A percentile compares a stretch with the other conserved stretches of the same genome.
Conservation (phyloP, 1,139 yeast species). For the Suhomyces panamericanus region DNA sequence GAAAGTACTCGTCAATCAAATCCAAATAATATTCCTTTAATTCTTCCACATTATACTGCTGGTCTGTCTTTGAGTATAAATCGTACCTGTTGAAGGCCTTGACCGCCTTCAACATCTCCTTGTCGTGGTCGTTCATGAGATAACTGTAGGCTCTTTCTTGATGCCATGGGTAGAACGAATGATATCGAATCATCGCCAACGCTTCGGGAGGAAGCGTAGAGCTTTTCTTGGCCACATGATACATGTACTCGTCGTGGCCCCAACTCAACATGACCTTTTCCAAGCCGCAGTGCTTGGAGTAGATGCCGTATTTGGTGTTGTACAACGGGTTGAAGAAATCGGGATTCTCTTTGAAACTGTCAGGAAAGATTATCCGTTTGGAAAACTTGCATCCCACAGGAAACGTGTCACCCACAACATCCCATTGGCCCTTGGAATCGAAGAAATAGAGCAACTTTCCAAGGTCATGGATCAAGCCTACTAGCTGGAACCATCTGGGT, state of each 20-base stretch:
- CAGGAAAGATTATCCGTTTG: slow-evolving; percentile 59
- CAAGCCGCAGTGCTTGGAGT: slow-evolving; percentile 63
- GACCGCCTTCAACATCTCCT: slow-evolving; percentile 62
- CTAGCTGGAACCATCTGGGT: slow-evolving; percentile 76
- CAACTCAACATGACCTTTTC: slow-evolving; percentile 73
- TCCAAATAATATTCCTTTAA: slow-evolving; percentile 60
- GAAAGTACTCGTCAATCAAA: slow-evolving; percentile 67
- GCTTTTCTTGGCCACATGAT: slow-evolving; percentile 65
- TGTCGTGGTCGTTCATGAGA: slow-evolving; percentile 65
- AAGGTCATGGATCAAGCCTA: slow-evolving; percentile 69
- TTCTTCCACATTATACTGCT: slow-evolving; percentile 46
- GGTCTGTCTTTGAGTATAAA: slow-evolving; percentile 62
- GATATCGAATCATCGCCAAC: slow-evolving; percentile 73
- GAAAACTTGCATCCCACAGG: slow-evolving; percentile 73
- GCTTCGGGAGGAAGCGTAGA: slow-evolving; percentile 66
- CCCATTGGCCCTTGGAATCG: slow-evolving; percentile 78
- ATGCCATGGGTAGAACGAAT: slow-evolving; percentile 78
- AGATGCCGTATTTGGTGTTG: slow-evolving; percentile 66
- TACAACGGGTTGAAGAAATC: slow-evolving; percentile 65
- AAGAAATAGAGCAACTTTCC: slow-evolving; percentile 69
- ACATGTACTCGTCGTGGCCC: slow-evolving; percentile 83
- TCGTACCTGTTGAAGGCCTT: slow-evolving; percentile 68
- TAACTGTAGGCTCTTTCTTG: slow-evolving; percentile 66
- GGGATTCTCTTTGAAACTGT: slow-evolving; percentile 59
- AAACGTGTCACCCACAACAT: slow-evolving; percentile 79